Conservation (phyloP, 1,139 yeast genomes). For the Sporopachydermia cereana region DNA sequence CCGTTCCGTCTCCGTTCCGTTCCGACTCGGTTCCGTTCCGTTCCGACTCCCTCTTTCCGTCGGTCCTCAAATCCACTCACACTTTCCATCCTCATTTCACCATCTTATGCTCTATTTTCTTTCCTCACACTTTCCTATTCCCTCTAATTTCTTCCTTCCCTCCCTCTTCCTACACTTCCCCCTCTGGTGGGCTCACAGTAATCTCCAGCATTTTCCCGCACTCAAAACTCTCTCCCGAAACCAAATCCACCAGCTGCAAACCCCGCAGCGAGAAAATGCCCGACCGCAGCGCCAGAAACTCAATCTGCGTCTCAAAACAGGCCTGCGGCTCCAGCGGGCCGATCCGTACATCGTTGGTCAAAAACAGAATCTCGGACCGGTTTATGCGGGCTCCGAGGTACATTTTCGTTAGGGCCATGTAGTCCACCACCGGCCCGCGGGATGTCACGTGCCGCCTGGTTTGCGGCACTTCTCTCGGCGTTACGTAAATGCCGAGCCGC, state of each 20-base stretch:
- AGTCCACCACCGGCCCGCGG: conserved; percentile 13
- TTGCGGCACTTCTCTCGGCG: conserved; percentile 14
- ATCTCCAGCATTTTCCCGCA: conserved; percentile 65
- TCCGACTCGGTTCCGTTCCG: too few relatives aligned
- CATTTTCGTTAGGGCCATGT: conserved; percentile 17
- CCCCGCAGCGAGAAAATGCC: conserved; percentile 62
- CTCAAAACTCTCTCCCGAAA: conserved; percentile 58
- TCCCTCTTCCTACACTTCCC: background rate
- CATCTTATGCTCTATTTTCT: too few relatives aligned
- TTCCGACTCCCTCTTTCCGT: too few relatives aligned
- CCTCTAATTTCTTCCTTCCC: background rate
- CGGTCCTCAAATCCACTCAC: too few relatives aligned
- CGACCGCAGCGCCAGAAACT: conserved; percentile 47
- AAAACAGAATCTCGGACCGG: conserved; percentile 40
- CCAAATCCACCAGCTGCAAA: conserved; percentile 48
- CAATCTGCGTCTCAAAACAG: conserved; percentile 53
- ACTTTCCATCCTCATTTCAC: too few relatives aligned
- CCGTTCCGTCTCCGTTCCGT: too few relatives aligned
- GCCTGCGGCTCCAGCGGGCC: conserved; percentile 53
- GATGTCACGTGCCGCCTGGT: conserved; percentile 8
- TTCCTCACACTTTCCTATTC: too few relatives aligned
- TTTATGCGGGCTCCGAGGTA: conserved; percentile 30
- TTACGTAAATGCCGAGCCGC: conserved; percentile 33
- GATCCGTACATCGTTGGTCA: conserved; percentile 53
- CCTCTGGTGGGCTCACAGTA: too few relatives aligned